Evolutionary conservation across 202 grass and related monocot genomes (phyloP), one percentile per base, ranked within the genome.

Genomic region (Schoenoplectus triqueter): DNA sequence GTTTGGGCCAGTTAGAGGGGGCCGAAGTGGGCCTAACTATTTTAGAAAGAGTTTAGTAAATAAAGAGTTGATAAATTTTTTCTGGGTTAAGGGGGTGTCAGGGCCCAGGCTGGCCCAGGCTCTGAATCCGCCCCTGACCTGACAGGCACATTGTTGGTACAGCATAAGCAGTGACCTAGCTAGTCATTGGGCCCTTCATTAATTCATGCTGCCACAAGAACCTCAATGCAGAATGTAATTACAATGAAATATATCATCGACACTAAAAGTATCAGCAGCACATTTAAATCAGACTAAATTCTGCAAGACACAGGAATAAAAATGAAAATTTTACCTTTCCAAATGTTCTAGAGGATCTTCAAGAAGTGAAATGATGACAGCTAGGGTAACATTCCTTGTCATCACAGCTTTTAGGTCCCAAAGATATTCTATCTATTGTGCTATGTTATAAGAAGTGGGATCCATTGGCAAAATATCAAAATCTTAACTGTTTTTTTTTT

Each of bases 381-480:
- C 90, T 20, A 95, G 67, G 5, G 82, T 87, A 78, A 92, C 90
- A 88, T 86, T 89, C 44, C 84, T 88, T 65, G 90, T 65, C 62
- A 95, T 66, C 68, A 85, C 86, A 84, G 92, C 85, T 89, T 98
- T 98, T 85, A 98, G 59, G 86, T 95, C 92, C 95, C 95, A 98
- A 19, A 98, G 73, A 88, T 95, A 93, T 80, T 98, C 95, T 49
- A 95, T 90, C 88, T 98, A 92, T 7, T 95, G 87, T 68, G 89
- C 89, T 83, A 95, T 87, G 83, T 84, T 72, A 64, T 93, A 91
- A 3, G 95, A 95, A 17, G 84, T 86, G 14, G 93, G 86, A 17
- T 95, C 95, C 82, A 95, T 87, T 3, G 95, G 95, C 91, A 95
- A 84, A 98, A 95, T 46, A 98, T 93, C 93, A 98, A 84, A 40